Evolutionary conservation across 306 rosid species (phyloP).

Genomic region (Rubus parviflorus): DNA sequence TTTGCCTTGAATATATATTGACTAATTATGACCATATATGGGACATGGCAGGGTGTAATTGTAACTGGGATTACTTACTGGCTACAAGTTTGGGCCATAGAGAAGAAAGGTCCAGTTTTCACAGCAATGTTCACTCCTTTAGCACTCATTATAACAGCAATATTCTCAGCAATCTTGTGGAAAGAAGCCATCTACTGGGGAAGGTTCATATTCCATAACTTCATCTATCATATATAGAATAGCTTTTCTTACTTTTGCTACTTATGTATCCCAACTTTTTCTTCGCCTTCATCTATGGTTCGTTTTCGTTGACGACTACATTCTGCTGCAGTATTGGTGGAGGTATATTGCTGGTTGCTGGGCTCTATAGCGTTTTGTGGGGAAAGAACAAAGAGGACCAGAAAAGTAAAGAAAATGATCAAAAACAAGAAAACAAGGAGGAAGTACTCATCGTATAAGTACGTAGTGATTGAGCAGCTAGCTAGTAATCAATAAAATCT

Average conservation of each 20-base stretch:
- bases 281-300: neutral
- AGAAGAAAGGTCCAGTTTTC: conserved; percentile 86
- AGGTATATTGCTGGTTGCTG: conserved; percentile 60
- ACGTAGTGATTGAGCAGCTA: neutral
- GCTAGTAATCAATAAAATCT: neutral
- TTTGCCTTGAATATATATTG: neutral
- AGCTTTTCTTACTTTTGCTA: neutral
- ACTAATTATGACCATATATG: neutral
- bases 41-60: conserved; percentile 63
- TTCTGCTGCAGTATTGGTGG: conserved; percentile 69
- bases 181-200: conserved; percentile 72
- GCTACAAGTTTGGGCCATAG: conserved; percentile 84
- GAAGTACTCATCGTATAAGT: conserved; percentile 45
- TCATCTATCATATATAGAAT: too few relatives aligned
- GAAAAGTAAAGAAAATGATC: conserved; percentile 23
- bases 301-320: neutral
- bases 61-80: conserved; percentile 81
- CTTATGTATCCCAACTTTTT: neutral
- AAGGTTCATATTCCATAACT: conserved; percentile 46
- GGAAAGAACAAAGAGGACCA: conserved; percentile 67
- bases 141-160: conserved; percentile 70
- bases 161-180: conserved; percentile 72
- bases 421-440: conserved; percentile 40
- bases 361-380: conserved; percentile 83
- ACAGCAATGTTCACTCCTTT: conserved; percentile 86